Conservation (phyloP, 2,329 filamentous ascomycete species). For the Fusarium bactridioides region DNA sequence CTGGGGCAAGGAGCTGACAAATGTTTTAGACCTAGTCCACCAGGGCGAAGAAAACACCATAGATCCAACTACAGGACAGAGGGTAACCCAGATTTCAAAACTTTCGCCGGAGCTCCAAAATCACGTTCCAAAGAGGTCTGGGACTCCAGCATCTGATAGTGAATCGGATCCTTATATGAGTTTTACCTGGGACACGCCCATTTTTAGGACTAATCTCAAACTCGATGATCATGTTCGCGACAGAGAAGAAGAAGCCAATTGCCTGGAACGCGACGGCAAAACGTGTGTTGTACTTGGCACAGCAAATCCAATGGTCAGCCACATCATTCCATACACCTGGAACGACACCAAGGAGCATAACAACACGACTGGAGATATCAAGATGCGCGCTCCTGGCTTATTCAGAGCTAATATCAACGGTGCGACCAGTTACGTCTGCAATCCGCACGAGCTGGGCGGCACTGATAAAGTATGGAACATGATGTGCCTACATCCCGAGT, state of each 20-base stretch:
- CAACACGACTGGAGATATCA: background rate
- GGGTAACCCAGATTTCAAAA: background rate
- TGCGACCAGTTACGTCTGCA: background rate
- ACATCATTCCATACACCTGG: background rate
- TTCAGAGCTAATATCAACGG: background rate
- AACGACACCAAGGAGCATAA: background rate
- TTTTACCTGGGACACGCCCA: background rate
- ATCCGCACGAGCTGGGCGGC: background rate
- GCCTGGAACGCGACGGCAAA: background rate
- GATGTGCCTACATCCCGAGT: background rate
- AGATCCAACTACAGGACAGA: background rate
- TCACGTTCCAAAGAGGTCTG: background rate
- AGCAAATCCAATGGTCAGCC: background rate
- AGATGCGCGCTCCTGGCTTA: background rate
- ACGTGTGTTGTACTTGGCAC: background rate
- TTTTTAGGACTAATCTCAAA: background rate
- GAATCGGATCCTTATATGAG: background rate
- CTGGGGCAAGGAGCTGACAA: background rate
- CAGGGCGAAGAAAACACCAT: background rate
- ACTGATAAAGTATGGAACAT: background rate
- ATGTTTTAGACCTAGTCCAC: background rate
- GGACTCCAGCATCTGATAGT: background rate
- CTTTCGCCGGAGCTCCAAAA: background rate
- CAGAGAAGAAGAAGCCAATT: background rate
- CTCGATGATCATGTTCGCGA: background rate